phyloP scores from a whole-genome alignment of 2,329 filamentous ascomycete species.

The Exophiala sp. region DNA sequence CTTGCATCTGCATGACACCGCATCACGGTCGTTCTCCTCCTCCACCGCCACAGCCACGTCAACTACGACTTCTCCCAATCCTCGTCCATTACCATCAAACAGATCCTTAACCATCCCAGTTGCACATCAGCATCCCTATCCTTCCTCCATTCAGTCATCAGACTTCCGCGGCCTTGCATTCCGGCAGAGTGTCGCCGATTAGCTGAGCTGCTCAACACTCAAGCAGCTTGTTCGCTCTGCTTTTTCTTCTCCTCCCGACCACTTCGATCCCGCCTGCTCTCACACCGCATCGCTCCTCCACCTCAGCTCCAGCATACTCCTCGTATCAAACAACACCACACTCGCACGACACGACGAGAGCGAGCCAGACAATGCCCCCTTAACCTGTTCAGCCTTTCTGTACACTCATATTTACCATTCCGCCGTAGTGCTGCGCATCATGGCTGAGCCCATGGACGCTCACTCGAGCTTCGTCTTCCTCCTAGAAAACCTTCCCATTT shows the following conservation, averaged over 20 bases:
- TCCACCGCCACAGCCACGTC: neutral
- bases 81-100: too few relatives aligned
- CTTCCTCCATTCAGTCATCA: neutral
- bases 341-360: constrained; percentile 12
- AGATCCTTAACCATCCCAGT: neutral
- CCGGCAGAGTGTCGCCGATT: too few relatives aligned
- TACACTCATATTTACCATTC: neutral
- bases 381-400: constrained; percentile 8
- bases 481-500: constrained; percentile 41
- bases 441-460: constrained; percentile 36
- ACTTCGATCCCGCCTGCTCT: neutral
- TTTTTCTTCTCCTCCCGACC: neutral
- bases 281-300: neutral
- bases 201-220: too few relatives aligned
- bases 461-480: constrained; percentile 42
- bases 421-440: constrained; percentile 4
- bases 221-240: too few relatives aligned
- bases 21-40: neutral
- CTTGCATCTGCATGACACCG: neutral
- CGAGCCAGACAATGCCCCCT: constrained; percentile 14
- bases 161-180: neutral
- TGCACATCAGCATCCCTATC: neutral
- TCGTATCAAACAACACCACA: constrained; percentile 8
- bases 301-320: neutral
- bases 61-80: too few relatives aligned